phyloP scores from a whole-genome alignment of 2,329 filamentous ascomycete genomes.

The Trichoderma pleuroti region DNA sequence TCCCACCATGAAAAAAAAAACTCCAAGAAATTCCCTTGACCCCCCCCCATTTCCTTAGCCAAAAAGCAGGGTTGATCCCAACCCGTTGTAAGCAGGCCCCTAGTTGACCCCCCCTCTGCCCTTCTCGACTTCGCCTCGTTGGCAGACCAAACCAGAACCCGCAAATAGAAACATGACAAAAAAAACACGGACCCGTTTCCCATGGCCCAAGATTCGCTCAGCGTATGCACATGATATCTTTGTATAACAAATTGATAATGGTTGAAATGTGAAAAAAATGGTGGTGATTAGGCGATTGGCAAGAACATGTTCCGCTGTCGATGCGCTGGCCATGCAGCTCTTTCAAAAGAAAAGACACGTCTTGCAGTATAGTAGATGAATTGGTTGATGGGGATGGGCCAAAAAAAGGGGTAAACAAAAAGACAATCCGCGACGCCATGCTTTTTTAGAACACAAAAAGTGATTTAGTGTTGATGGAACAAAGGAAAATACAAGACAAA shows the following conservation, averaged over 20 bases:
- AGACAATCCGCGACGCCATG: conserved; percentile 15
- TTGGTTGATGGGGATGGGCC: not conserved
- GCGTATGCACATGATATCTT: conserved; percentile 20
- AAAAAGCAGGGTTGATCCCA: not conserved
- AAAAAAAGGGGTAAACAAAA: not conserved
- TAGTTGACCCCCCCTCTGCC: not conserved
- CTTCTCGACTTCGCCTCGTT: conserved; percentile 14
- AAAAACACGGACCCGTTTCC: conserved; percentile 5
- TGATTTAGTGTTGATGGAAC: not conserved
- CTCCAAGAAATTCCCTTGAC: conserved; percentile 9
- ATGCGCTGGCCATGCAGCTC: conserved; percentile 17
- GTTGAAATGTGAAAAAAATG: not conserved
- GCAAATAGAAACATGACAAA: conserved; percentile 15
- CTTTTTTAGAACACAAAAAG: conserved; percentile 11
- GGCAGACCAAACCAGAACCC: not conserved
- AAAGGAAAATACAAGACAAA: not conserved
- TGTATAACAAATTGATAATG: conserved; percentile 8
- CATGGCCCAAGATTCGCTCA: not conserved
- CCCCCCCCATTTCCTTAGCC: not conserved
- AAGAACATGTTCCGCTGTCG: conserved; percentile 10
- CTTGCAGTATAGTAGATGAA: not conserved
- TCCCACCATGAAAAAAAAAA: not conserved
- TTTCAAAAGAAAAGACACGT: not conserved
- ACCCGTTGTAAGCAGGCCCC: conserved; percentile 9
- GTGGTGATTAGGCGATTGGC: conserved; percentile 1